These are phyloP conservation scores for Collybiopsis luxurians DNA, from an alignment of 768 basidiomycete species.

Conservation along the genomic window DNA sequence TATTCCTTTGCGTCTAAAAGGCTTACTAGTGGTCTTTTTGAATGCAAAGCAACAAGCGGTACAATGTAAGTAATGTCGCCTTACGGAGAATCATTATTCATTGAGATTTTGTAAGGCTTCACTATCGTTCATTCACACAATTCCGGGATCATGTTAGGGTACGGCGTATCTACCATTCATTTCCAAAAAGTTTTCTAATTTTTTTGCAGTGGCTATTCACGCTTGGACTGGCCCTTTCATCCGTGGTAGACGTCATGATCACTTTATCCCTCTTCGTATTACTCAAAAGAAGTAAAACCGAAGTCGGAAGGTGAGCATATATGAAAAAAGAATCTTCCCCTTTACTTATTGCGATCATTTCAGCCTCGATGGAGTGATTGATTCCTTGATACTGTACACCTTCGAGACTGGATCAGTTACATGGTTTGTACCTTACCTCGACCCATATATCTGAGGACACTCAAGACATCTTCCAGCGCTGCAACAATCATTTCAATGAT, in stretches of 20 bases:
- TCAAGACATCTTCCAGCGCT: conserved; percentile 20
- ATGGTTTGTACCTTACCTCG: conserved; percentile 26
- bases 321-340: not conserved
- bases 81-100: no score
- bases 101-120: no score
- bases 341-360: not conserved
- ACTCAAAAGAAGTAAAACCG: conserved; percentile 35
- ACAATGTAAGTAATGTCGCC: not conserved
- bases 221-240: conserved; percentile 48
- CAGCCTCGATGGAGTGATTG: conserved; percentile 46
- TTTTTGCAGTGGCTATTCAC: conserved; percentile 50
- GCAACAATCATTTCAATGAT: conserved; percentile 45
- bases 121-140: conserved; percentile 10
- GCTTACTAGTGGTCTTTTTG: not conserved
- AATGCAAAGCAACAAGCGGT: not conserved
- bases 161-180: conserved; percentile 3
- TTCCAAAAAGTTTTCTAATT: not conserved
- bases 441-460: not conserved
- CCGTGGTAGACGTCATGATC: conserved; percentile 47
- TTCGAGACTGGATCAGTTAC: conserved; percentile 53
- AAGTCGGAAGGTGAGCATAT: conserved; percentile 32
- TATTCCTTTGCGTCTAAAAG: no score
- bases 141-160: conserved; percentile 18
- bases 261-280: conserved; percentile 42
- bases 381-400: conserved; percentile 45